Conservation (phyloP, 768 basidiomycete genomes). For the Asterophora parasitica region DNA sequence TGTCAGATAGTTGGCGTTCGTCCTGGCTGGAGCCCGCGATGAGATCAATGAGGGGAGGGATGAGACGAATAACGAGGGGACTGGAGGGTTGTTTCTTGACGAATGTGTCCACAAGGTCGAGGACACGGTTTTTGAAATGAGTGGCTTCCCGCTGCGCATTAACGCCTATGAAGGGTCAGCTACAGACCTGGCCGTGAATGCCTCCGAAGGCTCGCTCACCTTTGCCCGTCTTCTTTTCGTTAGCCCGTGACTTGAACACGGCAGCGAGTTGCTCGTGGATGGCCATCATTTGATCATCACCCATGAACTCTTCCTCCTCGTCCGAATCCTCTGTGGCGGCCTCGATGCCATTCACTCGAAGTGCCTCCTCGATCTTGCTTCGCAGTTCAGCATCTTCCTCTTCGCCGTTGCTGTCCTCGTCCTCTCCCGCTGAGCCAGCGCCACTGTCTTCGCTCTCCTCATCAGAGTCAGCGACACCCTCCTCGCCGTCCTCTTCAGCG, state of each 20-base stretch:
- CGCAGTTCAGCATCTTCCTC: constrained; percentile 61
- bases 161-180: constrained; percentile 34
- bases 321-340: constrained; percentile 54
- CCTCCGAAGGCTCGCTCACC: constrained; percentile 36
- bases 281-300: constrained; percentile 98
- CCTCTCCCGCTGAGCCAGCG: constrained; percentile 26
- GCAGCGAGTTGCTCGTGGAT: constrained; percentile 89
- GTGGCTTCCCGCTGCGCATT: constrained; percentile 84
- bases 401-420: constrained; percentile 38
- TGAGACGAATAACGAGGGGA: constrained; percentile 57
- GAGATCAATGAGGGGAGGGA: constrained; percentile 76
- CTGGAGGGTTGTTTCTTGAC: constrained; percentile 75
- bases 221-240: constrained; percentile 59
- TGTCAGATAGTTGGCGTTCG: constrained; percentile 86
- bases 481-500: constrained; percentile 38
- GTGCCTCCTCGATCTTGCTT: constrained; percentile 58
- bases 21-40: constrained; percentile 61
- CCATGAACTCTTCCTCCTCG: constrained; percentile 71
- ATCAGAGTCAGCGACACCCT: constrained; percentile 26
- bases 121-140: constrained; percentile 93
- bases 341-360: constrained; percentile 55
- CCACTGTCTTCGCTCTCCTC: constrained; percentile 31
- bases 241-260: constrained; percentile 69
- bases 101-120: constrained; percentile 90
- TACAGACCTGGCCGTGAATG: not conserved